Evolutionary conservation across 2,329 filamentous ascomycete genomes (phyloP), one percentile per base, ranked within the genome.

Genomic region (Fusarium begoniae): DNA sequence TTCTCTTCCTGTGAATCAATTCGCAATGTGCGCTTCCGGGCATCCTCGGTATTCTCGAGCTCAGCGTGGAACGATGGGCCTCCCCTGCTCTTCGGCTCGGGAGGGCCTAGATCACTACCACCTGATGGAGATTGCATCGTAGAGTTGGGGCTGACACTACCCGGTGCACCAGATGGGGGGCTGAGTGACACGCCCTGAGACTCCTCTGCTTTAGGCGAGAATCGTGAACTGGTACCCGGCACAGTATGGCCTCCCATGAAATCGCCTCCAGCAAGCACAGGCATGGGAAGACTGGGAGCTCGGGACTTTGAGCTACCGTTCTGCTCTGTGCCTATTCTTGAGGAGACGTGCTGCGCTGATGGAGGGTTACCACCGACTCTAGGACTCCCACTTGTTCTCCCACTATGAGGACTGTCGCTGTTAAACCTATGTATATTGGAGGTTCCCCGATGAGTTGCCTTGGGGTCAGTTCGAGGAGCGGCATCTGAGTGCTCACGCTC

Each of bases 1-100:
- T 89, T 89, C 80, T 89, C 88, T 77, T 89, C 87, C 67, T 87
- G 85, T 13, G 82, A 80, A 24, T 83, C 79, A 14, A 86, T 79
- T 50, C 85, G 80, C 64, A 83, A 77, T 67, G 82, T 84, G 35
- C 86, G 83, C 80, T 84, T 83, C 66, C 84, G 83, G 44, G 86
- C 84, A 35, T 86, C 84, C 60, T 82, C 82, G 26, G 82, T 83
- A 63, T 84, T 80, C 54, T 85, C 84, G 10, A 86, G 77, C 63
- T 86, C 84, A 8, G 77, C 77, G 72, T 76, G 50, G 75, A 80
- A 63, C 68, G 73, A 66, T 32, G 68, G 67, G 22, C 76, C 63
- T 35, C 53, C 63, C 18, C 61, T 62, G 40, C 60, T 32, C 30
- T 70, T 53, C n/a, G 51, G 32, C 48, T 66, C 54, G 15, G 54